phyloP scores from a whole-genome alignment of 805 yeast species.

The Starmerella sirachaensis region DNA sequence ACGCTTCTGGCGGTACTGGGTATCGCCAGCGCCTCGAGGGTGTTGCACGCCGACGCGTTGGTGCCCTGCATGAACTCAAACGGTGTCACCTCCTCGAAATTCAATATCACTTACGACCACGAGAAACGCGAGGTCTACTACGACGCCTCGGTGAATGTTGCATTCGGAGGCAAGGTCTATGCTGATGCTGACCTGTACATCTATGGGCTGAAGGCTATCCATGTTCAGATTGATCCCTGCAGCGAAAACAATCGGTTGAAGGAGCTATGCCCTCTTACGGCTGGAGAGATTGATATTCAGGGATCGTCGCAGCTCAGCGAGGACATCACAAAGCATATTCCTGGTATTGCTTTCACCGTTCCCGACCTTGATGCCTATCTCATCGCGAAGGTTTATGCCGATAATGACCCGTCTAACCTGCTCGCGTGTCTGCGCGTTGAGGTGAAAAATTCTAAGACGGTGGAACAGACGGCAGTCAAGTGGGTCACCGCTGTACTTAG shows the following conservation, averaged over 20 bases:
- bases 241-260: slow-evolving; percentile 41
- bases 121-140: slow-evolving; percentile 55
- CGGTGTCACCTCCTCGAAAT: slow-evolving; percentile 57
- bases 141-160: slow-evolving; percentile 56
- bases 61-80: slow-evolving; percentile 79
- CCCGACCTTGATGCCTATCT: slow-evolving; percentile 79
- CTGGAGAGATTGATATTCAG: slow-evolving; percentile 69
- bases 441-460: slow-evolving; percentile 68
- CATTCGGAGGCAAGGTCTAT: slow-evolving; percentile 48
- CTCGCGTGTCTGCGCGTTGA: slow-evolving; percentile 68
- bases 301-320: slow-evolving; percentile 46
- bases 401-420: slow-evolving; percentile 30
- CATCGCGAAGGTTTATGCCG: slow-evolving; percentile 36
- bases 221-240: slow-evolving; percentile 52
- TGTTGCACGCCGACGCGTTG: slow-evolving; percentile 51
- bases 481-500: slow-evolving; percentile 92
- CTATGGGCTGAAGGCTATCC: slow-evolving; percentile 66
- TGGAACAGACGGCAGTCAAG: slow-evolving; percentile 65
- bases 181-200: slow-evolving; percentile 73
- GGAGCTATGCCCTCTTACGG: slow-evolving; percentile 80
- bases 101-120: slow-evolving; percentile 67
- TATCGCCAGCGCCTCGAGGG: slow-evolving; percentile 10
- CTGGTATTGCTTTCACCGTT: slow-evolving; percentile 74
- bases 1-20: slow-evolving; percentile 5
- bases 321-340: slow-evolving; percentile 45